Percentiles rank a stretch among this genome's conserved stretches.
Evolutionary conservation across 768 basidiomycete species (phyloP).

Genomic region (Pisolithus microcarpus): DNA sequence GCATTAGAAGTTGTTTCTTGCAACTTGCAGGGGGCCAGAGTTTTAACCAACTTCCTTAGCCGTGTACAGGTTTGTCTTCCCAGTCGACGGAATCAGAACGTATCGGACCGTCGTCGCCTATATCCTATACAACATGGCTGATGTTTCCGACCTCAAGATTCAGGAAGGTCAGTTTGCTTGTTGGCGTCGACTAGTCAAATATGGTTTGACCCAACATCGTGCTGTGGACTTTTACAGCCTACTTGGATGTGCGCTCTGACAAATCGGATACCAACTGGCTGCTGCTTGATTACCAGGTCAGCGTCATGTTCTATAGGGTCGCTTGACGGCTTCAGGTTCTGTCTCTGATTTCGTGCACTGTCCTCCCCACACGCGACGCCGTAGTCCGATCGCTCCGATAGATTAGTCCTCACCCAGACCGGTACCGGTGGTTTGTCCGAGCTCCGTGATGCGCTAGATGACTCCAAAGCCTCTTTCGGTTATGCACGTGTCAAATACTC

Average conservation of each 20-base stretch:
- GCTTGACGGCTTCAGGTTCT: constrained; percentile 13
- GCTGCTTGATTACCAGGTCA: constrained; percentile 80
- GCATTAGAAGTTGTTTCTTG: no score
- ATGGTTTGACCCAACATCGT: constrained; percentile 13
- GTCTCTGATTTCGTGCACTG: not conserved
- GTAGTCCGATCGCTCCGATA: constrained; percentile 73
- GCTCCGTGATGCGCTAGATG: constrained; percentile 63
- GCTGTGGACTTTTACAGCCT: constrained; percentile 47
- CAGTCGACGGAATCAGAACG: not conserved
- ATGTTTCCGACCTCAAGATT: constrained; percentile 69
- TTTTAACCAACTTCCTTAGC: no score
- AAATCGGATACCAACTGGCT: constrained; percentile 88
- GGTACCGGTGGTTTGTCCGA: constrained; percentile 77
- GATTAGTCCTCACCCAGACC: constrained; percentile 66
- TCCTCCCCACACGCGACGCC: constrained; percentile 7
- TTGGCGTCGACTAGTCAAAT: constrained; percentile 1
- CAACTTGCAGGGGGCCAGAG: no score
- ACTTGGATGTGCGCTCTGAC: constrained; percentile 79
- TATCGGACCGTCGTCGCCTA: not conserved
- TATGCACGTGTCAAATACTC: constrained; percentile 81
- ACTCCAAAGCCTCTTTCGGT: constrained; percentile 72
- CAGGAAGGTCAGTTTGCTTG: constrained; percentile 48
- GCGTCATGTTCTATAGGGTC: constrained; percentile 12
- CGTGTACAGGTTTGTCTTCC: not conserved
- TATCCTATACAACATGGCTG: constrained; percentile 50